Evolutionary conservation across 1,284 basidiomycete genomes (phyloP), one percentile per base, ranked within the genome.

Genomic region (Cryptococcus sp.): DNA sequence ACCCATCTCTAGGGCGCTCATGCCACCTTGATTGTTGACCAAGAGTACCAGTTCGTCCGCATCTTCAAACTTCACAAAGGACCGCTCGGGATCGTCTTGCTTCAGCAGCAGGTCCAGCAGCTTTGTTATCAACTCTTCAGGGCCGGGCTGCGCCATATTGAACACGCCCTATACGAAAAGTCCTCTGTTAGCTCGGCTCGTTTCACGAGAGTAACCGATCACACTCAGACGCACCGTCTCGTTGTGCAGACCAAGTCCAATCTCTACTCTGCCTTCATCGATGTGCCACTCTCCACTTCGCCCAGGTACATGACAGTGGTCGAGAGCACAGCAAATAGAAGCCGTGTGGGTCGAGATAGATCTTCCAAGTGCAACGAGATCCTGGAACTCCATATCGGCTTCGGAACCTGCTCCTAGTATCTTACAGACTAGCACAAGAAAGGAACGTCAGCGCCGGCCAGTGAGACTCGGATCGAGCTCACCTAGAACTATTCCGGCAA

Each of bases 301-400:
- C 13, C 81, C 81, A 2, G 81, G 81, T 16, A 81, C 80, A 66
- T 82, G 81, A 65, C 80, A 82, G 68, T 82, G 81, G 61, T 81
- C 80, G 19, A 82, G 73, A 16, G 80, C 80, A 15, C 76, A 76
- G 53, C 78, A 78, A 52, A 81, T 74, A 0, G 80, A 80, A 38
- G 76, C 80, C 49, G 76, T 78, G 64, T 81, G 79, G 61, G 70
- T 61, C 0, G 73, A 71, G 11, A 64, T 42, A 0, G 71, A 69
- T 51, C 73, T 57, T 46, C 75, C 75, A n/a, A 77, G 68, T 27
- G 56, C 50, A 19, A 77, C 72, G 5, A 76, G 64, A 0, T 67
- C 56, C 31, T 70, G 59, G 64, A 77, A 76, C 6, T 39, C 56
- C 67, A 71, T 65, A 51, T 70, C 66, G n/a, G 56, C 61, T 56